These are phyloP conservation scores for Sindora glabra DNA, from an alignment of 306 rosid genomes.

Conservation along the genomic window DNA sequence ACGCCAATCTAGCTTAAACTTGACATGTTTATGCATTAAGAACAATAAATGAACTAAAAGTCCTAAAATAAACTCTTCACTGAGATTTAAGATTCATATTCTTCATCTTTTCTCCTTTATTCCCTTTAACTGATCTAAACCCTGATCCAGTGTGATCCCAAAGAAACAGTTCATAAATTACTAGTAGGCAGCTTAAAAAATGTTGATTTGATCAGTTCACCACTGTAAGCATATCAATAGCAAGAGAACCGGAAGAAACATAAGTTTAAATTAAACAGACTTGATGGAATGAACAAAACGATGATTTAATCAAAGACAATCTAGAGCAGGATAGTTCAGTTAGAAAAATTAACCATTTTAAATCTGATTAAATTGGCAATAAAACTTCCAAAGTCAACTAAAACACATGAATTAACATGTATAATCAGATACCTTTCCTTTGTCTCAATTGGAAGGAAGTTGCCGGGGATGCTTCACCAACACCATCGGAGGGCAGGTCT, in stretches of 20 bases:
- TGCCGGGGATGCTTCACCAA: constrained; percentile 19
- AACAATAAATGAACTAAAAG: no score
- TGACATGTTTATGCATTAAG: no score
- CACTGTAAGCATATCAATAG: not conserved
- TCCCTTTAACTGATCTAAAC: no score
- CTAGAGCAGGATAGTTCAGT: not conserved
- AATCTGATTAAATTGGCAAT: not conserved
- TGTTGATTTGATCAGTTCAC: not conserved
- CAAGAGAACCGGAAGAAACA: not conserved
- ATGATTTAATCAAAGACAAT: not conserved
- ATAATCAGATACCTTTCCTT: constrained; percentile 29
- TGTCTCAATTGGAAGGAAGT: constrained; percentile 15
- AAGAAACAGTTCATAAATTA: no score
- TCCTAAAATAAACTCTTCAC: no score
- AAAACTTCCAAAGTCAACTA: not conserved
- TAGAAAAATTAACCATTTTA: not conserved
- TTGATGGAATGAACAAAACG: not conserved
- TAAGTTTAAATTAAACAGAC: not conserved
- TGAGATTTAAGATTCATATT: no score
- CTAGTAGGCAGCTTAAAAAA: not conserved
- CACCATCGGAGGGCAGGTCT: constrained; percentile 74
- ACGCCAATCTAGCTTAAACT: not conserved
- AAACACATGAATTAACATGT: not conserved
- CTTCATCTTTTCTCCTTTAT: no score
- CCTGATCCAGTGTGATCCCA: no score